Base-by-base conservation (phyloP, 2,329 filamentous ascomycete genomes). In the Pseudogymnoascus verrucosus region DNA sequence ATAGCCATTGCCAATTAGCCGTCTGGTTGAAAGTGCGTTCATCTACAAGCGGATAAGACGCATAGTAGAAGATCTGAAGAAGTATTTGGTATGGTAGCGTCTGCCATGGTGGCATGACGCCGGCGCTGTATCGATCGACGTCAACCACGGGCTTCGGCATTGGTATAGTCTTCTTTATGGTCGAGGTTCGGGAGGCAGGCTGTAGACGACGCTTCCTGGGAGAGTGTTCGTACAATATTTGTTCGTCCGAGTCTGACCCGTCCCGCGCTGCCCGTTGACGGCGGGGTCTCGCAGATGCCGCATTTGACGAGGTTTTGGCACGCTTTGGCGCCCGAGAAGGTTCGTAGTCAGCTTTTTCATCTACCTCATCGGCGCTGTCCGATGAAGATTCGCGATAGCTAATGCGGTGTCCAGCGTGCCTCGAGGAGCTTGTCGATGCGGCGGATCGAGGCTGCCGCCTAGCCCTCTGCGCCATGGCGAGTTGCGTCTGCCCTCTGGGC, bases 61-160 rank as follows among this genome's bases (percentile, higher is more conserved):
- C 87, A 72, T 84, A 86, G 57, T 83, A 76, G 71, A 96, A 91
- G 40, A 95, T 85, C 63, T 86, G 81, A 23, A 85, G 77, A 67
- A 92, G 85, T 14, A 91, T 80, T 54, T 86, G 81, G 68, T 91
- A 90, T 1, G 88, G 86, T 21, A 91, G 79, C 21, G 78, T 80
- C 64, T 80, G 77, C 84, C 84, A 89, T 40, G 80, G 75, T 12
- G 83, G 83, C 59, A 84, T 80, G 4, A 75, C 69, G 5, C 76
- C 69, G 34, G 68, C 66, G 7, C 51, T 57, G 28, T 57, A 36
- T 34, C 28, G 51, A 34, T 36, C 26, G 11, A 57, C 4, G 28
- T 57, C 28, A 7, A 34, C 26, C 51, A 36, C 51, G 10, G 28
- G 51, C 28, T 34, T 57, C 28, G 16, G 51, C 51, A 36, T 19